phyloP scores from a whole-genome alignment of 1,284 basidiomycete genomes.

The Pseudozyma thailandica region DNA sequence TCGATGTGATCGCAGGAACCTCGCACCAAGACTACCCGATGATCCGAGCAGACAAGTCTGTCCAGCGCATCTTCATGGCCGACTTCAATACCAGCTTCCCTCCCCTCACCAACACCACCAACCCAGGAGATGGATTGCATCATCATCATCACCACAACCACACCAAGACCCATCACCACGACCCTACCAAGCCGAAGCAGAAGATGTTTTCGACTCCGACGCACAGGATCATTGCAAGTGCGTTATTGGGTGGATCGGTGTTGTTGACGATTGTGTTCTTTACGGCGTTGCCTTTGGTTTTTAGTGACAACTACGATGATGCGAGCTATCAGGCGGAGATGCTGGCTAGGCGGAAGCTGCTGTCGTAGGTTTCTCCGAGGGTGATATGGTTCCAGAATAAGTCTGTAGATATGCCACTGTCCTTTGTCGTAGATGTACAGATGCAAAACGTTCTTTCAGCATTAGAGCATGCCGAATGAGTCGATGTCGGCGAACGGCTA shows the following conservation, averaged over 20 bases:
- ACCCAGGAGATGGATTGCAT: conserved; percentile 47
- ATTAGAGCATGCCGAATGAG: background rate
- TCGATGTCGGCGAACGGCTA: background rate
- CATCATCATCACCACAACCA: conserved; percentile 16
- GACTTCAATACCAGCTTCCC: conserved; percentile 50
- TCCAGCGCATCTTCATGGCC: conserved; percentile 53
- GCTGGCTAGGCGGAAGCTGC: conserved; percentile 23
- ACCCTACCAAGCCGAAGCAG: conserved; percentile 15
- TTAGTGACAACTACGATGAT: conserved; percentile 31
- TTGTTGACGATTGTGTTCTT: conserved; percentile 35
- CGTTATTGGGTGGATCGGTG: conserved; percentile 40
- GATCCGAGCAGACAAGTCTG: conserved; percentile 55
- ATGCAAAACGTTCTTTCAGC: too few species aligned
- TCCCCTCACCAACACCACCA: conserved; percentile 30
- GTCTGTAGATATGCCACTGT: background rate
- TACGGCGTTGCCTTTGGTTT: conserved; percentile 32
- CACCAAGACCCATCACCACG: conserved; percentile 6
- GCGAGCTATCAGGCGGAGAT: conserved; percentile 26
- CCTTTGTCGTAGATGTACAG: background rate
- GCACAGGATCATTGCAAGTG: conserved; percentile 42
- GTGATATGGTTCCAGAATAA: background rate
- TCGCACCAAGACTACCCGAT: conserved; percentile 66
- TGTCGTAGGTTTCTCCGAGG: conserved; percentile 10
- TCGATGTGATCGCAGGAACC: conserved; percentile 57
- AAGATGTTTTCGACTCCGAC: conserved; percentile 51